Evolutionary conservation across 345 rosid genomes (phyloP).

Genomic region (Leavenworthia alabamica): DNA sequence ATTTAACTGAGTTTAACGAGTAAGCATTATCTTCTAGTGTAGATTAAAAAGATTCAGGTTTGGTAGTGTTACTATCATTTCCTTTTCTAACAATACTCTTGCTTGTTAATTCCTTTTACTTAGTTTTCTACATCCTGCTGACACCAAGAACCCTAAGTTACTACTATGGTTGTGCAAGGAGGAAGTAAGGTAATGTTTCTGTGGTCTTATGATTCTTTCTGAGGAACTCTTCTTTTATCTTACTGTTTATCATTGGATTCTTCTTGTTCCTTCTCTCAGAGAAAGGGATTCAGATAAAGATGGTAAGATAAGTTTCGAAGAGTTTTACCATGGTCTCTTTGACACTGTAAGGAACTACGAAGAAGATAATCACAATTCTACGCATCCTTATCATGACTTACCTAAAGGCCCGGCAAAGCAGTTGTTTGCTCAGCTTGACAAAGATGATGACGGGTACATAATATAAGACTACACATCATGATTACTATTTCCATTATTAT

Average conservation of each 20-base stretch:
- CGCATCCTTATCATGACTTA: conserved; percentile 51
- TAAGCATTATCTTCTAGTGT: conserved; percentile 35
- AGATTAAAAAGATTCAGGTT: not conserved
- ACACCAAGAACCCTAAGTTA: conserved; percentile 69
- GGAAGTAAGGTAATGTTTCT: conserved; percentile 69
- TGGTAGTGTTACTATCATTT: not conserved
- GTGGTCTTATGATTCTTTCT: not conserved
- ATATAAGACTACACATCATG: not conserved
- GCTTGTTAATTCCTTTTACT: conserved; percentile 7
- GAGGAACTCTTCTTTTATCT: not conserved
- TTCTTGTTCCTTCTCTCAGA: conserved; percentile 33
- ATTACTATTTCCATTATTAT: conserved; percentile 6
- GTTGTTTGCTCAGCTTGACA: conserved; percentile 78
- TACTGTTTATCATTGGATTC: not conserved
- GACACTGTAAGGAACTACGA: conserved; percentile 84
- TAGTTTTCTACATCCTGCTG: conserved; percentile 98
- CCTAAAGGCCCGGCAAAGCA: conserved; percentile 70
- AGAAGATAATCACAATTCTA: conserved; percentile 63
- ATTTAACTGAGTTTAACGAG: conserved; percentile 93
- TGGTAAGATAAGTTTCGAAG: conserved; percentile 73
- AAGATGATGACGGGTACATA: conserved; percentile 78
- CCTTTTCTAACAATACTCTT: conserved; percentile 1
- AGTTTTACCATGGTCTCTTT: conserved; percentile 86
- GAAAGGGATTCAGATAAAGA: conserved; percentile 93
- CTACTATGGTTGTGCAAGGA: conserved; percentile 84